Evolutionary conservation across 2,329 filamentous ascomycete genomes (phyloP).

Genomic region (Fusarium annulatum): DNA sequence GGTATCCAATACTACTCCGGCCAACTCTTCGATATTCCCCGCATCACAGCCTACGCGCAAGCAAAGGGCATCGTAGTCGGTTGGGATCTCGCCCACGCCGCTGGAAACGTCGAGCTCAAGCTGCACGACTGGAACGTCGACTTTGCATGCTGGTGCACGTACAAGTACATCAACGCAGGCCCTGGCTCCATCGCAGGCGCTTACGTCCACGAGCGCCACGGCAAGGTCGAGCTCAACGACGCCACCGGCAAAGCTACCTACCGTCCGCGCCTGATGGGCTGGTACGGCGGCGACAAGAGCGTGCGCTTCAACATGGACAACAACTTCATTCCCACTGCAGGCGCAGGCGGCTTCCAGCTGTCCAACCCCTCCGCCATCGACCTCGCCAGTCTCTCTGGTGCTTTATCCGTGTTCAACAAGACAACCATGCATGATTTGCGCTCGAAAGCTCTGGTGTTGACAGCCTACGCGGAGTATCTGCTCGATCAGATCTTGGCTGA

Average conservation of each 20-base stretch:
- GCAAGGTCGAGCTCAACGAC: constrained; percentile 60
- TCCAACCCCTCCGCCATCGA: constrained; percentile 85
- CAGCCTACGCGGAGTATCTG: constrained; percentile 79
- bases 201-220: constrained; percentile 83
- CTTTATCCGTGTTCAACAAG: constrained; percentile 78
- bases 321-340: constrained; percentile 78
- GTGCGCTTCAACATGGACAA: constrained; percentile 88
- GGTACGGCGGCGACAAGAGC: constrained; percentile 86
- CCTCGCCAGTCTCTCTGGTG: constrained; percentile 77
- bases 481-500: constrained; percentile 60
- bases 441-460: constrained; percentile 77
- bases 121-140: constrained; percentile 93
- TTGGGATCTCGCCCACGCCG: constrained; percentile 90
- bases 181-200: constrained; percentile 83
- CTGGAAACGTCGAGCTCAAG: constrained; percentile 81
- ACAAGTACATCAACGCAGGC: constrained; percentile 92
- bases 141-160: constrained; percentile 93
- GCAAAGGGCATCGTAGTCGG: constrained; percentile 77
- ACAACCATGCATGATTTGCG: constrained; percentile 77
- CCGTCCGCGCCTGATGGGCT: constrained; percentile 77
- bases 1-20: constrained; percentile 94
- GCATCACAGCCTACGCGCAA: constrained; percentile 82
- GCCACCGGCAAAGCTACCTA: constrained; percentile 58
- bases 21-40: constrained; percentile 84
- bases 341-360: constrained; percentile 85